Conservation (phyloP, 2,329 filamentous ascomycete genomes). For the Leptographium galeiforme region DNA sequence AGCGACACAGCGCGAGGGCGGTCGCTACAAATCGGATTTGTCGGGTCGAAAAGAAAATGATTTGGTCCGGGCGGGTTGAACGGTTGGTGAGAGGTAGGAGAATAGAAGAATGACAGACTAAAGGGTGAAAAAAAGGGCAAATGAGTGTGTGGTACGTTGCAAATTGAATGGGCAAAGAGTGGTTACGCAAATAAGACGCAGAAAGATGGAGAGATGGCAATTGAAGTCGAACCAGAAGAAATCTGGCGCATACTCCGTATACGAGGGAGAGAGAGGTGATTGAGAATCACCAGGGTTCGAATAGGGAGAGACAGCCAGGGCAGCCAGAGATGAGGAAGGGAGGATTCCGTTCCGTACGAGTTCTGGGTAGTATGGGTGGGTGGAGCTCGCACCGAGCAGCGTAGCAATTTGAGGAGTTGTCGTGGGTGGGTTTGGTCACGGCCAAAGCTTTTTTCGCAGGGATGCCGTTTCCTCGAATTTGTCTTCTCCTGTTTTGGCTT, state of each 20-base stretch:
- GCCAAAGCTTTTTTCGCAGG: slow-evolving; percentile 2
- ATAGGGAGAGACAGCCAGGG: neutral
- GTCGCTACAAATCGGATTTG: neutral
- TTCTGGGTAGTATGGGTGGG: neutral
- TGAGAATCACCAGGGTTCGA: neutral
- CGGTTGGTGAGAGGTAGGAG: neutral
- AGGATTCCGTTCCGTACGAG: neutral
- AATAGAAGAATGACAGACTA: neutral
- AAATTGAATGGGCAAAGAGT: neutral
- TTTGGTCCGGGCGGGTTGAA: neutral
- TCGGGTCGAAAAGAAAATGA: neutral
- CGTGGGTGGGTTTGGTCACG: neutral
- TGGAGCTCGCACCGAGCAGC: neutral
- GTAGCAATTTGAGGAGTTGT: neutral
- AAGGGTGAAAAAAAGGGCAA: neutral
- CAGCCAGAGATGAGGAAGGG: neutral
- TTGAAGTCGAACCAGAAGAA: neutral
- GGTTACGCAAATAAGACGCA: neutral
- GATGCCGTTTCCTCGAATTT: neutral
- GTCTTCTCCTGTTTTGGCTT: neutral
- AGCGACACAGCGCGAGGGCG: neutral
- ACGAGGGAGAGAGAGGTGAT: neutral
- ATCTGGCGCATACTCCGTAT: neutral
- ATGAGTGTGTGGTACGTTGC: neutral
- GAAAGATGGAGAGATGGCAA: neutral